These are phyloP conservation scores for Alternaria angustiovoidea DNA, from an alignment of 2,329 filamentous ascomycete species.

Conservation along the genomic window DNA sequence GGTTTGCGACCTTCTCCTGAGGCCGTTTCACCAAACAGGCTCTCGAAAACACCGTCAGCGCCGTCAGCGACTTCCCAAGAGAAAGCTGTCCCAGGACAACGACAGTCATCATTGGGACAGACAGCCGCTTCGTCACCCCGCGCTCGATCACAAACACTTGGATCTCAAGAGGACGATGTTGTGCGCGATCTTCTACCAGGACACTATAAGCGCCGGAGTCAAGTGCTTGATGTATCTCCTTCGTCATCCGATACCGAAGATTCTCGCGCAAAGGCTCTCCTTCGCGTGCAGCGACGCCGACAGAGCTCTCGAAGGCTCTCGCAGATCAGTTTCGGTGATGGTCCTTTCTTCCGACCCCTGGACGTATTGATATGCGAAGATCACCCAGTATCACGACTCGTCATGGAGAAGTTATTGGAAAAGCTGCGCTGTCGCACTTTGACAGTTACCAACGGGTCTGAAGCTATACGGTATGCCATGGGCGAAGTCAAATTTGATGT, in stretches of 20 bases:
- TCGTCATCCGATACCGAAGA: slow-evolving; percentile 98
- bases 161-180: slow-evolving; percentile 89
- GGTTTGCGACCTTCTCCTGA: slow-evolving; percentile 61
- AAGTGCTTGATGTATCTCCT: slow-evolving; percentile 94
- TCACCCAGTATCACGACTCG: slow-evolving; percentile 93
- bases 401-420: slow-evolving; percentile 98
- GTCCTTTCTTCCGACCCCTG: slow-evolving; percentile 85
- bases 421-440: slow-evolving; percentile 95
- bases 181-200: slow-evolving; percentile 69
- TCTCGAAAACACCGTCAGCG: slow-evolving; percentile 55
- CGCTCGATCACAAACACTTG: slow-evolving; percentile 88
- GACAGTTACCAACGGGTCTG: slow-evolving; percentile 85
- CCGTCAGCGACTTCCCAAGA: slow-evolving; percentile 56
- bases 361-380: slow-evolving; percentile 98
- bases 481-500: slow-evolving; percentile 99
- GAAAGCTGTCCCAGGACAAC: slow-evolving; percentile 46
- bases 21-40: slow-evolving; percentile 63
- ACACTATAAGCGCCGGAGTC: slow-evolving; percentile 90
- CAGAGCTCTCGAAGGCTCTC: slow-evolving; percentile 95
- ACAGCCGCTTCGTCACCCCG: slow-evolving; percentile 61
- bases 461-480: slow-evolving; percentile 92
- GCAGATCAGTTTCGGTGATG: slow-evolving; percentile 84
- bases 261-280: slow-evolving; percentile 84
- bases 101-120: slow-evolving; percentile 36
- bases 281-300: slow-evolving; percentile 91